Conservation (phyloP, 371 early-diverging fungal genomes). For the Chytridiales sp. region DNA sequence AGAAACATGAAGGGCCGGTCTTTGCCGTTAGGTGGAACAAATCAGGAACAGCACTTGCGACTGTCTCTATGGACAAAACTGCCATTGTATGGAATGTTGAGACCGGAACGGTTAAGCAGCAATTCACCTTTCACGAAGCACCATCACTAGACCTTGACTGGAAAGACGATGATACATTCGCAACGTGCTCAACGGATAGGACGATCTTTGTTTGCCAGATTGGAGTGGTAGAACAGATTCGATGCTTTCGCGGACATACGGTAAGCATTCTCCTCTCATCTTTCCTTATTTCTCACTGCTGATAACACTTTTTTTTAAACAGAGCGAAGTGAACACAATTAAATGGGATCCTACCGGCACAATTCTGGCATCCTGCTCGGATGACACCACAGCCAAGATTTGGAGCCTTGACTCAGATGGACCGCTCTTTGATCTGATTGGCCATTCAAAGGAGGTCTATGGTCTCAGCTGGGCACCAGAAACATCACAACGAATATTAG, state of each 20-base stretch:
- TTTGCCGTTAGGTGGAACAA: conserved; percentile 87
- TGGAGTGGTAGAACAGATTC: conserved; percentile 64
- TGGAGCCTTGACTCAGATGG: conserved; percentile 44
- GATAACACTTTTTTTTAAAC: conserved; percentile 4
- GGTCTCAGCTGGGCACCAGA: conserved; percentile 72
- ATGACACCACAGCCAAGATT: conserved; percentile 85
- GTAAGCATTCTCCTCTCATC: too few species aligned
- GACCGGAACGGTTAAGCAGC: conserved; percentile 74
- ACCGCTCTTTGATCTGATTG: conserved; percentile 51
- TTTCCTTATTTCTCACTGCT: too few species aligned
- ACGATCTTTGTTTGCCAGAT: conserved; percentile 78
- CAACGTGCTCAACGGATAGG: conserved; percentile 85
- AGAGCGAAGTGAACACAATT: conserved; percentile 83
- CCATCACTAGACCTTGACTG: conserved; percentile 87
- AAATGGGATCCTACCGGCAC: conserved; percentile 82
- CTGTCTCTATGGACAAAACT: conserved; percentile 79
- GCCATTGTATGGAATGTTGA: conserved; percentile 84
- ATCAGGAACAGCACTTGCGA: conserved; percentile 72
- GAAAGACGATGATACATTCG: conserved; percentile 88
- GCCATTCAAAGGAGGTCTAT: conserved; percentile 78
- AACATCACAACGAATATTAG: conserved; percentile 31
- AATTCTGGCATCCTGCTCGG: conserved; percentile 87
- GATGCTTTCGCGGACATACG: conserved; percentile 73
- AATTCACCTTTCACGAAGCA: conserved; percentile 75
- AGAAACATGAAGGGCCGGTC: conserved; percentile 78